A percentile compares a stretch with the other conserved stretches of the same genome.
Evolutionary conservation across 495 filamentous ascomycete species (phyloP).

Genomic region (Cenococcum geophilum): DNA sequence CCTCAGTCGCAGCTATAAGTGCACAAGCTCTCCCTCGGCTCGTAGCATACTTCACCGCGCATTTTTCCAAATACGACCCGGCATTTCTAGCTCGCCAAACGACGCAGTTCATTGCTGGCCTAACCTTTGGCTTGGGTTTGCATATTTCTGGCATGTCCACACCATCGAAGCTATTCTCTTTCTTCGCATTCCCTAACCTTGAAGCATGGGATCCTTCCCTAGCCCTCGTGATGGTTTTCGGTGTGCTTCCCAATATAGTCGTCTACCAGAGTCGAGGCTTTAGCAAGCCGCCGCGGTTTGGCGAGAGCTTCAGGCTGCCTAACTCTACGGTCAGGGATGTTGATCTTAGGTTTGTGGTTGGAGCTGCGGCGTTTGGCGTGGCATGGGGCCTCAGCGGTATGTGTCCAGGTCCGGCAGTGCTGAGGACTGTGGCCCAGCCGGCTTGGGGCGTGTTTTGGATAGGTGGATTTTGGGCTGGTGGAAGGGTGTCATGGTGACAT

Average conservation of each 20-base stretch:
- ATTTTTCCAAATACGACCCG: constrained; percentile 25
- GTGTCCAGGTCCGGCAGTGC: constrained; percentile 51
- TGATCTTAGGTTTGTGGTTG: constrained; percentile 49
- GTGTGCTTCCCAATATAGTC: constrained; percentile 43
- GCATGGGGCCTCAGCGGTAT: constrained; percentile 52
- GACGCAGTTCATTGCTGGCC: constrained; percentile 41
- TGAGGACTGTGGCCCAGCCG: constrained; percentile 47
- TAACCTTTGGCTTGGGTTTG: constrained; percentile 51
- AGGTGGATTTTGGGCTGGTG: constrained; percentile 41
- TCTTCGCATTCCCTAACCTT: constrained; percentile 47
- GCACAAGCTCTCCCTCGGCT: constrained; percentile 34
- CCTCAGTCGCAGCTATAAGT: constrained; percentile 34
- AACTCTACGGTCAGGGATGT: constrained; percentile 46
- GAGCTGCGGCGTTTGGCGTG: constrained; percentile 49
- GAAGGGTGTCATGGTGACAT: constrained; percentile 2
- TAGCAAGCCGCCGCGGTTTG: constrained; percentile 41
- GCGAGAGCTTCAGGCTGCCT: constrained; percentile 44
- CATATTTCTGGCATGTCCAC: constrained; percentile 52
- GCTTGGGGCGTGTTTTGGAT: constrained; percentile 47
- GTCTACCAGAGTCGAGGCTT: constrained; percentile 28
- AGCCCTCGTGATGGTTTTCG: constrained; percentile 47
- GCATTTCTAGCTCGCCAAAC: constrained; percentile 32
- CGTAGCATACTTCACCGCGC: constrained; percentile 6
- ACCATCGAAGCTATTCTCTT: constrained; percentile 49
- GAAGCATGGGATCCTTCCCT: constrained; percentile 51